A percentile compares a stretch with the other conserved stretches of the same genome.
These are phyloP conservation scores for Plectosphaerella cucumerina DNA, from an alignment of 2,329 filamentous ascomycete genomes.

Conservation along the genomic window DNA sequence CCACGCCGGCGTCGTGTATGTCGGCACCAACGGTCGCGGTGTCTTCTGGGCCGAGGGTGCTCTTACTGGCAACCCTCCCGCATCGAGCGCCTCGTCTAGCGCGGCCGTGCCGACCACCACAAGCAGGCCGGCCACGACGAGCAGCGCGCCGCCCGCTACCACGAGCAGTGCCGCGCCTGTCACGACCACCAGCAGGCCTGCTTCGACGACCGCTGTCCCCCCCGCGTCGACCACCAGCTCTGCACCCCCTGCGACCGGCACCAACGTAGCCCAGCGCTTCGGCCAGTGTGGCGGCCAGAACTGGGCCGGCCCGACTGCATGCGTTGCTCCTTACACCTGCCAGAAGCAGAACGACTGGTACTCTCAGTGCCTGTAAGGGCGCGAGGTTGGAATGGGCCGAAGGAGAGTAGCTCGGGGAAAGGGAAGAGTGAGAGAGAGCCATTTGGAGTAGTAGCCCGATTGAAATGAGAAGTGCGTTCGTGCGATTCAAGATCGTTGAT, in stretches of 20 bases:
- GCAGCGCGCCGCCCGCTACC: slow-evolving; percentile 7
- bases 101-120: slow-evolving; percentile 6
- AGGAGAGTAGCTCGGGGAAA: too few relatives aligned
- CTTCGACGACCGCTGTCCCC: not conserved
- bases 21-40: slow-evolving; percentile 46
- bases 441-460: too few relatives aligned
- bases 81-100: not conserved
- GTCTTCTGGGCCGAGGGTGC: slow-evolving; percentile 26
- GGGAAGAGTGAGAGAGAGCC: too few relatives aligned
- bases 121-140: slow-evolving; percentile 26
- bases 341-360: slow-evolving; percentile 34
- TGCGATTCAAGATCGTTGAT: too few relatives aligned
- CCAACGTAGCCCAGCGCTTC: slow-evolving; percentile 11
- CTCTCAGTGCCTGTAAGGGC: slow-evolving; percentile 37
- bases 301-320: slow-evolving; percentile 32
- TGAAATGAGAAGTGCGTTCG: too few relatives aligned
- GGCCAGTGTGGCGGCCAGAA: slow-evolving; percentile 37
- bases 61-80: not conserved
- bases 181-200: not conserved
- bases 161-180: not conserved
- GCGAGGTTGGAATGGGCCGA: too few relatives aligned
- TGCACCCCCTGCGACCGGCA: slow-evolving; percentile 7
- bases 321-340: slow-evolving; percentile 37
- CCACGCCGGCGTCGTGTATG: slow-evolving; percentile 39
- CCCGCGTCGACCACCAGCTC: not conserved